Conservation (phyloP, 352 stramenopile genomes). For the Phytophthora tubulina region DNA sequence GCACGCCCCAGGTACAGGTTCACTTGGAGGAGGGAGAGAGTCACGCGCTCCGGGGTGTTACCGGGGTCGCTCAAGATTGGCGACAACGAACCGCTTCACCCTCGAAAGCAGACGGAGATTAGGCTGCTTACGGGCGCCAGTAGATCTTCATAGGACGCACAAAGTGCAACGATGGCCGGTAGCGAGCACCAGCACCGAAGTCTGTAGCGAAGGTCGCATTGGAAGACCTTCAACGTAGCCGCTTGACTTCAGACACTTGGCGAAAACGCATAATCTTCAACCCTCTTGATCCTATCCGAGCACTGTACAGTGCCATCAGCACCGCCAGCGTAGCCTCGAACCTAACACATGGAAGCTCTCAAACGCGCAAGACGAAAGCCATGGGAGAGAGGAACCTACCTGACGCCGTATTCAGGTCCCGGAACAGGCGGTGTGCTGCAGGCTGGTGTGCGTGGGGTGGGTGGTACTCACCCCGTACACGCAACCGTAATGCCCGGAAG, state of each 20-base stretch:
- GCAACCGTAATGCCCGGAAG: too few relatives aligned
- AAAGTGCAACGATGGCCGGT: neutral
- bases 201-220: slow-evolving; percentile 5
- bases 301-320: slow-evolving; percentile 10
- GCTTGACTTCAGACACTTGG: neutral
- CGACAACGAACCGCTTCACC: neutral
- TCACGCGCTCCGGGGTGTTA: slow-evolving; percentile 12
- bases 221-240: neutral
- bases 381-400: neutral
- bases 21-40: slow-evolving; percentile 1
- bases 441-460: neutral
- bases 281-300: neutral
- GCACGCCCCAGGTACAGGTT: slow-evolving; percentile 5
- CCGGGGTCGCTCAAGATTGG: slow-evolving; percentile 10
- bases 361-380: neutral
- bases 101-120: slow-evolving; percentile 13
- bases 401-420: neutral
- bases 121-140: neutral
- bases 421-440: neutral
- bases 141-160: slow-evolving; percentile 4
- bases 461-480: too few relatives aligned
- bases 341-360: neutral
- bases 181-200: neutral
- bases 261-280: slow-evolving; percentile 17
- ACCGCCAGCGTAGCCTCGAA: neutral